Conservation (phyloP, 1,284 basidiomycete species). For the Austroboletus novae-zelandiae region DNA sequence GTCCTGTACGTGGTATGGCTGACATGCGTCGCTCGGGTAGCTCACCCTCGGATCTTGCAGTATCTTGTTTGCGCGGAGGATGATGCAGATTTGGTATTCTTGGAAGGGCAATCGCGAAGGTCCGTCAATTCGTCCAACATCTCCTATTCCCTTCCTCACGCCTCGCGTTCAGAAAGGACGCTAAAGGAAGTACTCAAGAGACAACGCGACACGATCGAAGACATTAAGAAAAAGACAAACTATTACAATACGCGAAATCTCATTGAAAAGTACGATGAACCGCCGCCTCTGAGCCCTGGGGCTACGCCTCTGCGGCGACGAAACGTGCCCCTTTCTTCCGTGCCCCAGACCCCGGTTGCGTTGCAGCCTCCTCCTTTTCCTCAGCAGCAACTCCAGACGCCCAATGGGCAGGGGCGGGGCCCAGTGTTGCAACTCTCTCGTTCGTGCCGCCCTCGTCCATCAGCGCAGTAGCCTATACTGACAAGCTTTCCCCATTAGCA, state of each 20-base stretch:
- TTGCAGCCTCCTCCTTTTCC: slow-evolving; percentile 17
- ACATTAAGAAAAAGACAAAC: slow-evolving; percentile 96
- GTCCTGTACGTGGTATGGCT: slow-evolving; percentile 61
- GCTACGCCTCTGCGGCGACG: slow-evolving; percentile 37
- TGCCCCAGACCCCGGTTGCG: slow-evolving; percentile 22
- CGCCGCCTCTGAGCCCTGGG: slow-evolving; percentile 26
- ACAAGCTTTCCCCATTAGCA: slow-evolving; percentile 20
- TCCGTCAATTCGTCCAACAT: slow-evolving; percentile 35
- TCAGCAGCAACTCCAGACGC: slow-evolving; percentile 24
- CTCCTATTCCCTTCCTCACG: not conserved
- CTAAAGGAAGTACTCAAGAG: slow-evolving; percentile 74
- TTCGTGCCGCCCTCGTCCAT: slow-evolving; percentile 25
- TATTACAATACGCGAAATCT: slow-evolving; percentile 91
- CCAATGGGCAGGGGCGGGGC: slow-evolving; percentile 17
- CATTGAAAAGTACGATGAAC: slow-evolving; percentile 88
- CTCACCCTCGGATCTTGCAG: slow-evolving; percentile 39
- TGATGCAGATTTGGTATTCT: slow-evolving; percentile 86
- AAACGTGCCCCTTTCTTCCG: slow-evolving; percentile 17
- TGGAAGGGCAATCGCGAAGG: slow-evolving; percentile 86
- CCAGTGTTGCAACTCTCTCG: slow-evolving; percentile 40
- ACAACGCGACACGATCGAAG: slow-evolving; percentile 87
- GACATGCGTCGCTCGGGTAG: not conserved
- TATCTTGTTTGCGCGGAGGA: slow-evolving; percentile 77
- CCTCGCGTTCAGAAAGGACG: slow-evolving; percentile 62
- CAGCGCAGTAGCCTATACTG: slow-evolving; percentile 1